Evolutionary conservation across 1,284 basidiomycete species (phyloP).

Genomic region (Pterula multifida): DNA sequence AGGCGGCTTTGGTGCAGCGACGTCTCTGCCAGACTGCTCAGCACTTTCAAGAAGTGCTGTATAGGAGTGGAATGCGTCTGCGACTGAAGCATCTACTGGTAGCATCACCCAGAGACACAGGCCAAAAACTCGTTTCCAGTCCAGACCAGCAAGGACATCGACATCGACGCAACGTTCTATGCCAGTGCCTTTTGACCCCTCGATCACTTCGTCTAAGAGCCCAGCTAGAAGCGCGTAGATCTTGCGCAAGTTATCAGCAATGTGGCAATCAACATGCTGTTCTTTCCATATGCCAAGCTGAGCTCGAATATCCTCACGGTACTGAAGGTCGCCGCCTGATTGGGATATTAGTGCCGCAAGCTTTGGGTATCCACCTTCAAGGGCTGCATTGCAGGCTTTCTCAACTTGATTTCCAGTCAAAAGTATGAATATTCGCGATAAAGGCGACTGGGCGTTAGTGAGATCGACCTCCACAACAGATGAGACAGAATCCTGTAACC

Average conservation of each 20-base stretch:
- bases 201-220: conserved; percentile 45
- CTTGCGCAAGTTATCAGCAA: conserved; percentile 61
- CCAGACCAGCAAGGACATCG: conserved; percentile 68
- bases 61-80: conserved; percentile 63
- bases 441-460: conserved; percentile 31
- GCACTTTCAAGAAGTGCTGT: conserved; percentile 36
- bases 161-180: conserved; percentile 53
- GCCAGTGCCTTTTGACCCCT: conserved; percentile 44
- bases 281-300: conserved; percentile 84
- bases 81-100: conserved; percentile 60
- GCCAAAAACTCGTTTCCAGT: conserved; percentile 94
- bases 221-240: conserved; percentile 85
- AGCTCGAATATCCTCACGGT: conserved; percentile 61
- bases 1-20: conserved; percentile 63
- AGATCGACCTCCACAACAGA: conserved; percentile 67
- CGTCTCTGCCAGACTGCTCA: conserved; percentile 19
- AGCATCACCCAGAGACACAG: conserved; percentile 86
- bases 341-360: conserved; percentile 91
- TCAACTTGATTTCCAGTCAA: conserved; percentile 85
- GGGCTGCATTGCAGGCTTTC: conserved; percentile 68
- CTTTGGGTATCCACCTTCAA: conserved; percentile 71
- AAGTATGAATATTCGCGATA: conserved; percentile 57
- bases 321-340: conserved; percentile 70
- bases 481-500: conserved; percentile 74
- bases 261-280: conserved; percentile 63